These are phyloP conservation scores for Adenanthera pavonina DNA, from an alignment of 306 rosid genomes.

Conservation along the genomic window DNA sequence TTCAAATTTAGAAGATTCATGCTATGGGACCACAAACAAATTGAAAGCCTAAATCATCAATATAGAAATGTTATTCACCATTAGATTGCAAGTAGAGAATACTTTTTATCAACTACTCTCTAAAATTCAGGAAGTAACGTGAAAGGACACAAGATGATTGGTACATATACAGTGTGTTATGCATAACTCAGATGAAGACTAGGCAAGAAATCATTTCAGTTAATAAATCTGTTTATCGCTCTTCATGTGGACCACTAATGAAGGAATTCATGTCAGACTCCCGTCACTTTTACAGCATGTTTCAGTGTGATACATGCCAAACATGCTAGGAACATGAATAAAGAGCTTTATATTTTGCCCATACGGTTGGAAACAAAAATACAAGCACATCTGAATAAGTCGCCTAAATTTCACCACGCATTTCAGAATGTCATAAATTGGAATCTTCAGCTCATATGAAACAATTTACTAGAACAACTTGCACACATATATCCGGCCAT, in stretches of 20 bases:
- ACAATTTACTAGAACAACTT: neutral
- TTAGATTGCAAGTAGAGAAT: neutral
- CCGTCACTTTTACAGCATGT: neutral
- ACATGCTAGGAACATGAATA: neutral
- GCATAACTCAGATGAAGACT: neutral
- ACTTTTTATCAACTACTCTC: neutral
- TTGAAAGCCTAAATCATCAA: neutral
- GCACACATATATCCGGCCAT: constrained; percentile 6
- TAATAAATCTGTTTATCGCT: neutral
- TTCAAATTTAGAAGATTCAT: constrained; percentile 17
- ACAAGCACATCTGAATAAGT: neutral
- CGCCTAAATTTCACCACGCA: constrained; percentile 1
- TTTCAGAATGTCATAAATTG: constrained; percentile 14
- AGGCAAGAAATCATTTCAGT: neutral
- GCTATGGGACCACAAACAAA: neutral
- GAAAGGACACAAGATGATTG: neutral
- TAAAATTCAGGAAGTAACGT: constrained; percentile 4
- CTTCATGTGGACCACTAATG: neutral
- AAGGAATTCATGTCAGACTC: constrained; percentile 11
- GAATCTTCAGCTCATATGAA: constrained; percentile 7
- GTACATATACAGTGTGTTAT: neutral
- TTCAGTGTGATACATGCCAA: neutral
- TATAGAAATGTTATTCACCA: neutral
- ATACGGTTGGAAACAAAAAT: neutral
- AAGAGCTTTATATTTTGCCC: constrained; percentile 10